A percentile compares a stretch with the other conserved stretches of the same genome.
These are phyloP conservation scores for Lachnellula cervina DNA, from an alignment of 2,329 filamentous ascomycete species.

Conservation along the genomic window DNA sequence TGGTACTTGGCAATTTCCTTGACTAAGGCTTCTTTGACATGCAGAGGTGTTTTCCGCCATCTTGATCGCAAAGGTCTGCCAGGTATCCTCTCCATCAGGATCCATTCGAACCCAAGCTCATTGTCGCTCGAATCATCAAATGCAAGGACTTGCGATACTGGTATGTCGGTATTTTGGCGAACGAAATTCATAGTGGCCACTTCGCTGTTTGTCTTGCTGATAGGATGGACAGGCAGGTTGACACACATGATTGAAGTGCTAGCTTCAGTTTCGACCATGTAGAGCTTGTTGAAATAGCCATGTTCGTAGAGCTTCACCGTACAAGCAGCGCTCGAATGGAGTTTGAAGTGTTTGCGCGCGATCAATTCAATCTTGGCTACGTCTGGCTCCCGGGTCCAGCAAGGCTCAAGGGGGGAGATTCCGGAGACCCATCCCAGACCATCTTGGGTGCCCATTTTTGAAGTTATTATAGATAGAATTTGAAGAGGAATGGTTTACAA, in stretches of 20 bases:
- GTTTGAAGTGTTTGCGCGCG: constrained; percentile 22
- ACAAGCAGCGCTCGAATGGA: constrained; percentile 17
- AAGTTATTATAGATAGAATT: neutral
- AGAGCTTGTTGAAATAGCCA: constrained; percentile 32
- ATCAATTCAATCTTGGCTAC: constrained; percentile 23
- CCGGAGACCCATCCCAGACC: neutral
- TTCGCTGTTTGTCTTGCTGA: constrained; percentile 37
- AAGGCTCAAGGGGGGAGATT: constrained; percentile 13
- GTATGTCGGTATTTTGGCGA: constrained; percentile 29
- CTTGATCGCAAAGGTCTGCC: constrained; percentile 18
- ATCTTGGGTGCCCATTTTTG: neutral
- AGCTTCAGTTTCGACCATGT: constrained; percentile 23
- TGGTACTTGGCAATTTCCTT: constrained; percentile 31
- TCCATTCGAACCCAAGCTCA: constrained; percentile 39
- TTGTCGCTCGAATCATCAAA: constrained; percentile 33
- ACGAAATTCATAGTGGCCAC: constrained; percentile 36
- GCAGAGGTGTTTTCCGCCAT: constrained; percentile 33
- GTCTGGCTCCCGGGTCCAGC: constrained; percentile 27
- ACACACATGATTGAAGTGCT: constrained; percentile 33
- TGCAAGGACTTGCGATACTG: constrained; percentile 32
- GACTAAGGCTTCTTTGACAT: constrained; percentile 32
- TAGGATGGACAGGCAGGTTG: constrained; percentile 34
- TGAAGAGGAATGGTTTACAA: neutral
- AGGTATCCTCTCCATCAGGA: constrained; percentile 33
- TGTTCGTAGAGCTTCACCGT: constrained; percentile 24